Evolutionary conservation across 2,329 filamentous ascomycete species (phyloP).

Genomic region (Tolypocladium sp.): DNA sequence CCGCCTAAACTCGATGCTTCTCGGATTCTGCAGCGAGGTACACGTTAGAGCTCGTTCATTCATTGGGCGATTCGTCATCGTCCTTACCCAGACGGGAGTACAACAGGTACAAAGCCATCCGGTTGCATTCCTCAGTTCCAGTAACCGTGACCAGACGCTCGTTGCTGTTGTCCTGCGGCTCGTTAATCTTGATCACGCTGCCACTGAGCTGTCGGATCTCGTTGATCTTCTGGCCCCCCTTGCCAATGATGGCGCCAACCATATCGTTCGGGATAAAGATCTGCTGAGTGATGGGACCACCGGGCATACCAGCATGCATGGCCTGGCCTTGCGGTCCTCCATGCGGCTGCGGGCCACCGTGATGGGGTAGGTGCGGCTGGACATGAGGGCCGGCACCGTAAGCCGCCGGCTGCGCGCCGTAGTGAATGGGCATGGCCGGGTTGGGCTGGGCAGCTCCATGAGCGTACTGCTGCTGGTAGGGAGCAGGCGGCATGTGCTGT

Average conservation of each 20-base stretch:
- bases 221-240: slow-evolving; percentile 98
- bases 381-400: slow-evolving; percentile 73
- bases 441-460: slow-evolving; percentile 50
- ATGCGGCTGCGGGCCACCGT: slow-evolving; percentile 42
- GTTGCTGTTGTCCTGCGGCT: slow-evolving; percentile 98
- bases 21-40: slow-evolving; percentile 26
- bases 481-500: slow-evolving; percentile 67
- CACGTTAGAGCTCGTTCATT: slow-evolving; percentile 6
- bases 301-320: slow-evolving; percentile 54
- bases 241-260: slow-evolving; percentile 98
- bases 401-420: slow-evolving; percentile 63
- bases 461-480: slow-evolving; percentile 63
- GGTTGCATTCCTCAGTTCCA: slow-evolving; percentile 95
- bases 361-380: slow-evolving; percentile 61
- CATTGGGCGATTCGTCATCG: slow-evolving; percentile 16
- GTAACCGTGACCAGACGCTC: slow-evolving; percentile 96
- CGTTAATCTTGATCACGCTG: slow-evolving; percentile 99
- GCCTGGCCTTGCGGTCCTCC: slow-evolving; percentile 67
- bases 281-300: slow-evolving; percentile 78
- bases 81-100: slow-evolving; percentile 86
- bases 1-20: slow-evolving; percentile 30
- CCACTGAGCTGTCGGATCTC: slow-evolving; percentile 95
- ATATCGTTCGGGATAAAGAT: slow-evolving; percentile 99
- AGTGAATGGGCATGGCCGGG: slow-evolving; percentile 64
- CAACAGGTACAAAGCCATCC: slow-evolving; percentile 99